Evolutionary conservation across 768 basidiomycete genomes (phyloP).

Genomic region (Russula virescens): DNA sequence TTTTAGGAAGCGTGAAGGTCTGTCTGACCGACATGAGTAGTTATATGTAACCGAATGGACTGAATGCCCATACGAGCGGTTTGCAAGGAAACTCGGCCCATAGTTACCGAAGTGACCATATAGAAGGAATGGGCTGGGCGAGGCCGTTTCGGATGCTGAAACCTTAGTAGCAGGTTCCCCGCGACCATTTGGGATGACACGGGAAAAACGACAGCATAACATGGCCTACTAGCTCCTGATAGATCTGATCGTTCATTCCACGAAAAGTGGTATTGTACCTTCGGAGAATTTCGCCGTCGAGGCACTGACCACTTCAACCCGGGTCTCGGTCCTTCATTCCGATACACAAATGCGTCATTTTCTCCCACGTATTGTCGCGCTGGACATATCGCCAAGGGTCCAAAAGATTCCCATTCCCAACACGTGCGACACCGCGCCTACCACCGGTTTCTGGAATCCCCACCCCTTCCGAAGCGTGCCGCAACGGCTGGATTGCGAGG

Average conservation of each 20-base stretch:
- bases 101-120: slow-evolving; percentile 7
- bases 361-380: slow-evolving; percentile 10
- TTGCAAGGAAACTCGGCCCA: slow-evolving; percentile 11
- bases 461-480: not conserved
- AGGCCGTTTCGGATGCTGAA: slow-evolving; percentile 2
- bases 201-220: not conserved
- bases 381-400: too few relatives aligned
- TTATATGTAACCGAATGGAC: slow-evolving; percentile 15
- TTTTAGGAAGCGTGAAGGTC: not conserved
- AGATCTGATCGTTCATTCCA: not conserved
- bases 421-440: not conserved
- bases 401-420: not conserved
- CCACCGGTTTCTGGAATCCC: not conserved
- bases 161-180: not conserved
- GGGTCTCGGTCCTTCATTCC: slow-evolving; percentile 1
- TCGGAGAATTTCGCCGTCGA: not conserved
- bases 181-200: slow-evolving; percentile 6
- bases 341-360: slow-evolving; percentile 1
- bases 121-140: not conserved
- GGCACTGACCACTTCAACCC: not conserved
- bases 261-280: not conserved
- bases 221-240: slow-evolving; percentile 6
- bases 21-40: slow-evolving; percentile 1
- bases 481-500: not conserved
- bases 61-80: not conserved